phyloP scores from a whole-genome alignment of 768 basidiomycete genomes.

The Rickenella mellea region DNA sequence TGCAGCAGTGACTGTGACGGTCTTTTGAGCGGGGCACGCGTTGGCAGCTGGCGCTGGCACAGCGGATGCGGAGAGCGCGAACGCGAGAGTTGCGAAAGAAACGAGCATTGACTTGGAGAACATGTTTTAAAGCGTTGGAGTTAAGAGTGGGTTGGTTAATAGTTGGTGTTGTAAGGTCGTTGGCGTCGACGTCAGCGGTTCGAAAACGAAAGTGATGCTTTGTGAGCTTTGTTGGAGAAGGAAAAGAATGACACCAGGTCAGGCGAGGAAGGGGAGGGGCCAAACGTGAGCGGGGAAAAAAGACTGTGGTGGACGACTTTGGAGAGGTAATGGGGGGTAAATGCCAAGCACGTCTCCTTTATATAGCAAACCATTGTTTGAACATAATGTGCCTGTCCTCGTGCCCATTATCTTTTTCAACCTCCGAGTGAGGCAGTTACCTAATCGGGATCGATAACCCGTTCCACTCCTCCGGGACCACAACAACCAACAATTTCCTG shows the following conservation, averaged over 20 bases:
- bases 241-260: background rate
- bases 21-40: background rate
- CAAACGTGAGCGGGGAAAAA: background rate
- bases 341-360: too few species aligned
- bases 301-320: background rate
- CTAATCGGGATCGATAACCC: too few species aligned
- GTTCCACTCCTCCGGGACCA: too few species aligned
- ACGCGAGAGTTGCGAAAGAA: background rate
- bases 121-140: too few species aligned
- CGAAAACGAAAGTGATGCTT: slow-evolving; percentile 1
- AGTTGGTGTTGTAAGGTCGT: background rate
- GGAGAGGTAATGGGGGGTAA: too few species aligned
- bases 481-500: too few species aligned
- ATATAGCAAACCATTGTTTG: too few species aligned
- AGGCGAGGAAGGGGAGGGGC: background rate
- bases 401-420: too few species aligned
- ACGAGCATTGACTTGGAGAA: slow-evolving; percentile 1
- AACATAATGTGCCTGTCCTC: too few species aligned
- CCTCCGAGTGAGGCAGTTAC: too few species aligned
- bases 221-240: slow-evolving; percentile 2
- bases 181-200: background rate
- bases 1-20: slow-evolving; percentile 1
- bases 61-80: background rate
- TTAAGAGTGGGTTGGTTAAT: background rate
- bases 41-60: background rate